Conservation (phyloP, 257 asterid genomes). For the Fraxinus excelsior region DNA sequence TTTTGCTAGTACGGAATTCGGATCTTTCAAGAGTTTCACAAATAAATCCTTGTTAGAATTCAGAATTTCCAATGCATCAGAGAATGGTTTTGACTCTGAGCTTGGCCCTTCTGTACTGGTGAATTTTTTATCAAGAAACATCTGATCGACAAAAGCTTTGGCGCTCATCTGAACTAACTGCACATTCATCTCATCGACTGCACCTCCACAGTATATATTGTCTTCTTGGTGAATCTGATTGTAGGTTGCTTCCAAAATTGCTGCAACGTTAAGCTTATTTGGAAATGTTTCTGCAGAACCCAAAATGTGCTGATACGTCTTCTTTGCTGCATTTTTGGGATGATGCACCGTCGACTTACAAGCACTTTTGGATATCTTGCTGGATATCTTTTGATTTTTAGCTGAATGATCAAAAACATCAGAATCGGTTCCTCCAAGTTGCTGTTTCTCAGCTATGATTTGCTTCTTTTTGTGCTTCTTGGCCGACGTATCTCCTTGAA, state of each 20-base stretch:
- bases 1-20: conserved; percentile 32
- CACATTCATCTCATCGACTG: conserved; percentile 39
- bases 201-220: conserved; percentile 22
- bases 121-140: conserved; percentile 42
- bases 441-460: conserved; percentile 22
- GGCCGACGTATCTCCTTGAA: conserved; percentile 22
- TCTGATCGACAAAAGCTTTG: conserved; percentile 58
- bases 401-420: conserved; percentile 30
- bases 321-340: conserved; percentile 24
- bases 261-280: conserved; percentile 40
- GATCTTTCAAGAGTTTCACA: conserved; percentile 47
- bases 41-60: conserved; percentile 44
- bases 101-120: conserved; percentile 19
- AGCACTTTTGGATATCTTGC: conserved; percentile 25
- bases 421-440: conserved; percentile 24
- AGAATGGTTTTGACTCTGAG: conserved; percentile 48
- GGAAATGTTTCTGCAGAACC: conserved; percentile 37
- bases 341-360: conserved; percentile 23
- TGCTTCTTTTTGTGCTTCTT: conserved; percentile 22
- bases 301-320: conserved; percentile 28
- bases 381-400: conserved; percentile 33
- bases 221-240: conserved; percentile 41
- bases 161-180: conserved; percentile 53
- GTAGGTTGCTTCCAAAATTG: conserved; percentile 43
- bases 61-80: conserved; percentile 59